A percentile compares a stretch with the other conserved stretches of the same genome.
phyloP scores from a whole-genome alignment of 2,329 filamentous ascomycete species.

The Pseudogymnoascus sp. region DNA sequence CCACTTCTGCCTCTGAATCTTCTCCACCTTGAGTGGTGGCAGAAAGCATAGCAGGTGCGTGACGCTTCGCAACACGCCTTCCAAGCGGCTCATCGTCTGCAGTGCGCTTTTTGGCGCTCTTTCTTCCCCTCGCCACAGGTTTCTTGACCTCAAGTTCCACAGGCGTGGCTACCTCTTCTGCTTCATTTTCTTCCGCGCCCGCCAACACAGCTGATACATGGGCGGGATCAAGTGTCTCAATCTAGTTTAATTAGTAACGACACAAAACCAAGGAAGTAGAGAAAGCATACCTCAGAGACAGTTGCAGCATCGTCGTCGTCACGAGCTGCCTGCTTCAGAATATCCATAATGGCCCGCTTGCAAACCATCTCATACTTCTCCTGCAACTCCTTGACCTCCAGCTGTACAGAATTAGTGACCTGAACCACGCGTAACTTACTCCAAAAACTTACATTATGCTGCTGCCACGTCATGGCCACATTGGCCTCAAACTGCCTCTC shows the following conservation, averaged over 20 bases:
- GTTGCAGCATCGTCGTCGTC: background rate
- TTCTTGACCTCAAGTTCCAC: background rate
- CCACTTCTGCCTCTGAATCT: background rate
- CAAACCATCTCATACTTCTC: background rate
- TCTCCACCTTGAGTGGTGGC: background rate
- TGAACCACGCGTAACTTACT: background rate
- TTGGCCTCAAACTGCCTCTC: background rate
- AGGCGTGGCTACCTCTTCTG: background rate
- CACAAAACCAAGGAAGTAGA: background rate
- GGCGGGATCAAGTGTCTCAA: background rate
- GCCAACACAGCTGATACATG: background rate
- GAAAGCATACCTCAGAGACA: background rate
- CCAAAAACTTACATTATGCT: background rate
- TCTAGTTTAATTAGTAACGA: background rate
- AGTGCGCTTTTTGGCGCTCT: background rate
- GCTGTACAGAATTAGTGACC: background rate
- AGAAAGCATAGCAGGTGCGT: background rate
- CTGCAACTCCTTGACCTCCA: background rate
- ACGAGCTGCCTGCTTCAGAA: background rate
- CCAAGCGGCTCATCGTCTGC: background rate
- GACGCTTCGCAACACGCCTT: background rate
- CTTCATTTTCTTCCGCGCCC: background rate
- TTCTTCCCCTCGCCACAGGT: background rate
- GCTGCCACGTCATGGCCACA: background rate
- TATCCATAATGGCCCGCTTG: background rate